phyloP scores from a whole-genome alignment of 306 rosid species.

The Sicyos baderoa region DNA sequence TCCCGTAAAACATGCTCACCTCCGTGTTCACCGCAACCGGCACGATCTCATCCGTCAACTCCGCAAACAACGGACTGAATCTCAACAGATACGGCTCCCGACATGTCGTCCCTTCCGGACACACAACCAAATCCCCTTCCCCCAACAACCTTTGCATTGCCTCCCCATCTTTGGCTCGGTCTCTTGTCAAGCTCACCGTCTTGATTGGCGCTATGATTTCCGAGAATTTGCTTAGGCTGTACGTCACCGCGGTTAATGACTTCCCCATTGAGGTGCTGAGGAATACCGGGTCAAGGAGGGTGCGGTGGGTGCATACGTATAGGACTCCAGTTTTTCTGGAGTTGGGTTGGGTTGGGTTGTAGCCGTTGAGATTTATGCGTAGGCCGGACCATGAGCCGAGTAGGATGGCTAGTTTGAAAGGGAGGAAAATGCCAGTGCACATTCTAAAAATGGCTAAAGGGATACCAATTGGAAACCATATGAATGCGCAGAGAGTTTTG shows the following conservation, averaged over 20 bases:
- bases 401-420: constrained; percentile 33
- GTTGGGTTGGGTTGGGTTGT: background rate
- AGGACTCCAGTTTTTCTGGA: constrained; percentile 34
- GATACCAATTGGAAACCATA: constrained; percentile 76
- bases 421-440: constrained; percentile 46
- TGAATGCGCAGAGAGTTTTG: constrained; percentile 57
- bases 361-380: constrained; percentile 30
- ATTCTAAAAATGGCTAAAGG: constrained; percentile 55
- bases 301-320: constrained; percentile 67
- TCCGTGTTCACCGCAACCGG: constrained; percentile 62
- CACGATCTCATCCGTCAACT: constrained; percentile 67
- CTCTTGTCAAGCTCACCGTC: constrained; percentile 62
- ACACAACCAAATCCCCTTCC: constrained; percentile 84
- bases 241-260: constrained; percentile 64
- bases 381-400: constrained; percentile 45
- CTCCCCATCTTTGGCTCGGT: constrained; percentile 54
- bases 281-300: constrained; percentile 72
- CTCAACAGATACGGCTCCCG: constrained; percentile 88
- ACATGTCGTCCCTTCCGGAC: constrained; percentile 97
- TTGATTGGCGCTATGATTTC: constrained; percentile 51
- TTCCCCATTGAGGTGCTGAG: constrained; percentile 40
- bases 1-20: constrained; percentile 84
- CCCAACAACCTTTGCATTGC: constrained; percentile 46
- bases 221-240: constrained; percentile 58
- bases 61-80: constrained; percentile 89